Conservation (phyloP, 805 yeast species). For the Candida pseudofarinosa region DNA sequence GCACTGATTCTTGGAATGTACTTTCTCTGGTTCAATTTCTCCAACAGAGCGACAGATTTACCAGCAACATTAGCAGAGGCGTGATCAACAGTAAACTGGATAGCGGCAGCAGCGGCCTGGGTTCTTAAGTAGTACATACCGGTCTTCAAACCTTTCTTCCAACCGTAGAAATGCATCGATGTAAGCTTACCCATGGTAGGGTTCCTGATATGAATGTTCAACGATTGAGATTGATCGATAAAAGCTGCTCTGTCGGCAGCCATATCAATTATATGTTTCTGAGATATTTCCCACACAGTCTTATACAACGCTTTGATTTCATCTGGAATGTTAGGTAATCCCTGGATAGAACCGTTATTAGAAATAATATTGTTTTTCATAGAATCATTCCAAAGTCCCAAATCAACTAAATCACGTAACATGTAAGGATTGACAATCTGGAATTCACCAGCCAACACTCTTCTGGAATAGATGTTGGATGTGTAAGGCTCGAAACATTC, state of each 20-base stretch:
- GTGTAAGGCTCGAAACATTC: slow-evolving; percentile 65
- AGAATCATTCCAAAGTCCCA: slow-evolving; percentile 54
- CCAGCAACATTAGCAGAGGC: slow-evolving; percentile 37
- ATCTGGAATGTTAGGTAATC: slow-evolving; percentile 50
- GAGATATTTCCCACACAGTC: slow-evolving; percentile 62
- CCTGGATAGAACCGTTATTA: slow-evolving; percentile 57
- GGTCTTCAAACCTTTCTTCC: slow-evolving; percentile 97
- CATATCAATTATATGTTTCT: slow-evolving; percentile 54
- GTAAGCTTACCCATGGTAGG: slow-evolving; percentile 97
- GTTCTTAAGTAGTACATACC: slow-evolving; percentile 98
- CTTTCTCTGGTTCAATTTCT: slow-evolving; percentile 37
- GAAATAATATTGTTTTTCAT: slow-evolving; percentile 55
- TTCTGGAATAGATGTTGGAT: slow-evolving; percentile 57
- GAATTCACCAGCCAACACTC: slow-evolving; percentile 62
- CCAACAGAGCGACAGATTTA: slow-evolving; percentile 33
- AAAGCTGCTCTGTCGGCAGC: slow-evolving; percentile 77
- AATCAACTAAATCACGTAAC: slow-evolving; percentile 53
- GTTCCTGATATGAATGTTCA: slow-evolving; percentile 81
- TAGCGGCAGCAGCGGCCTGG: slow-evolving; percentile 96
- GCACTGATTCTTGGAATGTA: slow-evolving; percentile 21
- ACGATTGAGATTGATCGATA: slow-evolving; percentile 88
- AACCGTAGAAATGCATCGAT: slow-evolving; percentile 97
- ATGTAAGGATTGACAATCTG: slow-evolving; percentile 60
- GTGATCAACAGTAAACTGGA: slow-evolving; percentile 68
- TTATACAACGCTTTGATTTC: slow-evolving; percentile 52